Evolutionary conservation across 768 basidiomycete genomes (phyloP), one percentile per base, ranked within the genome.

Genomic region (Saitozyma podzolica): DNA sequence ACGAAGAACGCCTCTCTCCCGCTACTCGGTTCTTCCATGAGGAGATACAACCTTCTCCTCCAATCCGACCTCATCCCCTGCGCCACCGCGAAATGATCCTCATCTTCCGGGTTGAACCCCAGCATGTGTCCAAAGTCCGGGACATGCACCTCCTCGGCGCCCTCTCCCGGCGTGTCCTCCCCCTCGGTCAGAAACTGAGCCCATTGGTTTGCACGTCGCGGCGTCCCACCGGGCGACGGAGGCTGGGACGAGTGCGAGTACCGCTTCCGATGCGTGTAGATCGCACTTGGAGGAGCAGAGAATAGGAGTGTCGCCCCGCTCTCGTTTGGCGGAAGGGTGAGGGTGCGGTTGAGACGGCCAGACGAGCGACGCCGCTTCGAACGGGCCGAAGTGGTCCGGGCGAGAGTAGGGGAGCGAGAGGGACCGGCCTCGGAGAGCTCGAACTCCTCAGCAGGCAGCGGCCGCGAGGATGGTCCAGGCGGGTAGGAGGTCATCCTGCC

Each of bases 11-110:
- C 92, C 0, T 88, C 82, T 0, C 83, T 79, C 0, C 89, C 91
- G 0, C 89, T 88, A 8, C 87, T 87, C 0, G 92, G 91, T 58
- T 85, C 86, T 69, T 94, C 92, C 66, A 94, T 84, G 17, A 94
- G 82, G 50, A 86, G 83, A 73, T 86, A 88, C 14, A 89, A 80
- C 14, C 84, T 82, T 20, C 86, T 83, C 74, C 88, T 88, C 87
- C 87, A 89, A 13, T 65, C 66, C 17, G 53, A 67, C 45, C 54
- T 59, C 63, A 79, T 76, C 16, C 56, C 61, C 17, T 59, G 57
- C 6, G 76, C 76, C 6, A 74, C 58, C 1, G 65, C 70, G 60
- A 73, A 79, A 63, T 76, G 75, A 62, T 79, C 78, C 55, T 76
- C 76, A 17, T 62, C 72, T 39, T 78, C 78, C 45, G 68, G 66